Base-by-base conservation (phyloP, 2,329 filamentous ascomycete species). In the Penicillium hesseltinei region DNA sequence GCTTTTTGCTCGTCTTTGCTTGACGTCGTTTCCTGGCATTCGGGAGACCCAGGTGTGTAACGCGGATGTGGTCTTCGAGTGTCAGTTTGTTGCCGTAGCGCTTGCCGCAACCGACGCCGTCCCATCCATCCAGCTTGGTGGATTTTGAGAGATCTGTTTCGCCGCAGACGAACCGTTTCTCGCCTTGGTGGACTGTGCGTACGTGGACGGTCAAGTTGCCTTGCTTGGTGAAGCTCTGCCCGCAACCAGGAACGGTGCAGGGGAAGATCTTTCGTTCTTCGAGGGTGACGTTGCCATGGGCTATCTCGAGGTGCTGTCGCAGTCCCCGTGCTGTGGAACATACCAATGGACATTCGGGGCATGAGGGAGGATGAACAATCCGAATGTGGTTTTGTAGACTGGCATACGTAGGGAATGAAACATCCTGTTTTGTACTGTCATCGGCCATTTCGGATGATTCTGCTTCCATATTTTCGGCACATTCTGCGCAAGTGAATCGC, bases 151-250 rank as follows among this genome's bases (percentile, higher is more conserved):
- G 76, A 63, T 88, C 84, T 11, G 86, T 82, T 47, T 87, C 76
- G 17, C 90, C 90, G 68, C 93, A 97, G n/a, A 90, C 80, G 69
- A 90, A 97, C 10, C 86, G 86, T 58, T 79, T 82, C 63, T 86
- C 78, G 19, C 90, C 88, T 63, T 91, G 83, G 70, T 97, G 93
- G 0, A 88, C 87, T 11, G 84, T 87, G 56, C 88, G 87, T 54
- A 93, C 80, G 70, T 97, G 93, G 0, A 87, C 84, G 17, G 88
- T 89, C 51, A 96, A 81, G 66, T 96, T 97, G n/a, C 88, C 88
- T 60, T 84, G 86, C 69, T 89, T 90, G 19, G 90, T 92, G 74
- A 97, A 97, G 53, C 81, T 84, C 69, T 90, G 90, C 54, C 78
- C 80, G 72, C 92, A 97, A 23, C 83, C 87, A 0, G 81, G 75